Conservation (phyloP, 148 eudicot species). For the Pharnaceum exiguum region DNA sequence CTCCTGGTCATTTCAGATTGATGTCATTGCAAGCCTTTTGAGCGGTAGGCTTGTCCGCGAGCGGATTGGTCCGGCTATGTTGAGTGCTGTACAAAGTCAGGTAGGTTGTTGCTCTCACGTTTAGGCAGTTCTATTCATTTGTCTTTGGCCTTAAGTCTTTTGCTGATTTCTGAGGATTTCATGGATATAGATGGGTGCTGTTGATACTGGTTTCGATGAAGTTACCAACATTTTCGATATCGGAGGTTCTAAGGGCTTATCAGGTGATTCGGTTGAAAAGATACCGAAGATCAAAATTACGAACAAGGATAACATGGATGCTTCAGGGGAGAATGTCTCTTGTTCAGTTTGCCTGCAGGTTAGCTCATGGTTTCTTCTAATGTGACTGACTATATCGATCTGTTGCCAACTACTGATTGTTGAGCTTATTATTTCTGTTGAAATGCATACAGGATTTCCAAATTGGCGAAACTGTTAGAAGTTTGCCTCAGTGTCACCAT, state of each 20-base stretch:
- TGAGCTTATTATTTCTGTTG: neutral
- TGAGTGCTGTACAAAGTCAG: slow-evolving; percentile 99
- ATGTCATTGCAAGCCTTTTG: slow-evolving; percentile 86
- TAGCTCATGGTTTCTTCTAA: neutral
- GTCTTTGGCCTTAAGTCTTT: neutral
- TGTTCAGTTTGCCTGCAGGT: slow-evolving; percentile 99
- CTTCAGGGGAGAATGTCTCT: slow-evolving; percentile 75
- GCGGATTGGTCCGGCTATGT: slow-evolving; percentile 95
- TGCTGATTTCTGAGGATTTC: slow-evolving; percentile 1
- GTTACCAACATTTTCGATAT: slow-evolving; percentile 72
- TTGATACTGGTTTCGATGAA: slow-evolving; percentile 71
- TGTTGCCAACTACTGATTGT: neutral
- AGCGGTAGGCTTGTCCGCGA: slow-evolving; percentile 98
- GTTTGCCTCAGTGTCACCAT: slow-evolving; percentile 88
- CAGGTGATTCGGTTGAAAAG: slow-evolving; percentile 75
- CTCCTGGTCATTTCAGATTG: slow-evolving; percentile 53
- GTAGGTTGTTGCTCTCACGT: slow-evolving; percentile 23
- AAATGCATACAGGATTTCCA: slow-evolving; percentile 69
- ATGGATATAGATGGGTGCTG: slow-evolving; percentile 80
- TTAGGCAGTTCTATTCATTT: neutral
- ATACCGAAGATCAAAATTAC: slow-evolving; percentile 85
- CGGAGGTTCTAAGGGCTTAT: slow-evolving; percentile 72
- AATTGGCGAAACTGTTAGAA: slow-evolving; percentile 73
- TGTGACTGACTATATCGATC: neutral
- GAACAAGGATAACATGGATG: slow-evolving; percentile 50